Evolutionary conservation across 2,329 filamentous ascomycete species (phyloP), one percentile per base, ranked within the genome.

Genomic region (Fusarium dlaminii): DNA sequence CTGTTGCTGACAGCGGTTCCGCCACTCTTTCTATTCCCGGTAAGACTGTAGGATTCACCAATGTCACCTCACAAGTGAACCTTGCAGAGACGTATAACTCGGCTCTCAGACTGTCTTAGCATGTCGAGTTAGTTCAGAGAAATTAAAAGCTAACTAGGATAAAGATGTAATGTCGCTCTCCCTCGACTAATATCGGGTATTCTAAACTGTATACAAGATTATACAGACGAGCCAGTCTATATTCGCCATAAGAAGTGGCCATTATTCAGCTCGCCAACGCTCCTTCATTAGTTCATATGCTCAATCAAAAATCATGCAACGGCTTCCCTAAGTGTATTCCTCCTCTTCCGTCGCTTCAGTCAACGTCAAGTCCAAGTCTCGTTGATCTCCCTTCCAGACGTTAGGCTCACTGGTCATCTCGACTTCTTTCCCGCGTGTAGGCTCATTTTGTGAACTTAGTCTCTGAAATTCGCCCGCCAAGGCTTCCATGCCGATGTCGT

Each of bases 291-390:
- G 14, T 24, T 57, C 39, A 40, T 64, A 11, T 59, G 12, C 36
- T 37, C 5, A n/a, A 29, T 29, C 8, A 42, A 65, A 17, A 52
- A 48, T 34, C 18, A 20, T 20, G 5, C 5, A 66, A 12, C 36
- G n/a, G 3, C 17, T 11, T 20, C n/a, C 3, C 10, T 49, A 70
- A 22, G 0, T 27, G 24, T 71, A 66, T 27, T 51, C 15, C 46
- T 66, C 61, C n/a, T 60, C 42, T n/a, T 52, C 68, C 3, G 68
- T 70, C 12, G 68, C 68, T 18, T 70, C 67, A n/a, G 43, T 71
- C 15, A 70, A 43, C 2, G 68, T 70, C 39, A 70, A 40, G 12
- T 11, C 51, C 22, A 70, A n/a, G 8, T 70, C 68, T 20, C 68
- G 49, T 1, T 24, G 61, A 11, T 70, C 43, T 18, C 67, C 68